phyloP scores from a whole-genome alignment of 805 yeast genomes.

The Saccharomycopsis sp. region DNA sequence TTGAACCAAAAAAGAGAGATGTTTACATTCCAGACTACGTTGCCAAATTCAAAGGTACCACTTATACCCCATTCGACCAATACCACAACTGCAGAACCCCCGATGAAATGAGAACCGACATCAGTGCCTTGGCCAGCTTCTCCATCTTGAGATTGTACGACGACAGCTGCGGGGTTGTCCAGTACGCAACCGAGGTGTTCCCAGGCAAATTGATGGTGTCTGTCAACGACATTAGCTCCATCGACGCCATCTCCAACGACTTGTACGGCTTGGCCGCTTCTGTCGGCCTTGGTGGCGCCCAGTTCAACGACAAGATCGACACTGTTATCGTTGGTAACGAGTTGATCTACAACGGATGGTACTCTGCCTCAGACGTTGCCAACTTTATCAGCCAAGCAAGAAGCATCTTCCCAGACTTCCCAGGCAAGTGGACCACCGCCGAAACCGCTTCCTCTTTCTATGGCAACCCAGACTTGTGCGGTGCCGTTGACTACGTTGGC shows the following conservation, averaged over 20 bases:
- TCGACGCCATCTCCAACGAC: conserved; percentile 22
- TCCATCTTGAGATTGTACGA: conserved; percentile 51
- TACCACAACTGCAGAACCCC: conserved; percentile 47
- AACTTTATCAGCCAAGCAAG: conserved; percentile 41
- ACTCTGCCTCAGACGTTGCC: conserved; percentile 38
- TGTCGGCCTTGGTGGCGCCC: conserved; percentile 41
- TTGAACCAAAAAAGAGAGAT: conserved; percentile 11
- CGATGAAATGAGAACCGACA: conserved; percentile 38
- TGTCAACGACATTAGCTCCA: conserved; percentile 41
- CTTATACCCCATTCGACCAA: conserved; percentile 56
- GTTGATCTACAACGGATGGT: conserved; percentile 45
- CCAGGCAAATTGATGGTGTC: conserved; percentile 47
- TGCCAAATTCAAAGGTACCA: conserved; percentile 40
- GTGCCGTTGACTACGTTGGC: conserved; percentile 51
- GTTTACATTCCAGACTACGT: conserved; percentile 14
- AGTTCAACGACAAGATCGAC: conserved; percentile 35
- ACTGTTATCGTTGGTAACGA: conserved; percentile 58
- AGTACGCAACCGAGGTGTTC: conserved; percentile 42
- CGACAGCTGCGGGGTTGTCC: conserved; percentile 52
- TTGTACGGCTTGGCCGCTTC: conserved; percentile 33
- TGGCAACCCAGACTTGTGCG: conserved; percentile 44
- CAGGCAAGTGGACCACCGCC: conserved; percentile 53
- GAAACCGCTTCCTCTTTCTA: conserved; percentile 57
- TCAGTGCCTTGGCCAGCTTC: conserved; percentile 35
- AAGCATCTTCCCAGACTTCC: conserved; percentile 36